Evolutionary conservation across 2,329 filamentous ascomycete species (phyloP).

Genomic region (Sporothrix variecibatus): DNA sequence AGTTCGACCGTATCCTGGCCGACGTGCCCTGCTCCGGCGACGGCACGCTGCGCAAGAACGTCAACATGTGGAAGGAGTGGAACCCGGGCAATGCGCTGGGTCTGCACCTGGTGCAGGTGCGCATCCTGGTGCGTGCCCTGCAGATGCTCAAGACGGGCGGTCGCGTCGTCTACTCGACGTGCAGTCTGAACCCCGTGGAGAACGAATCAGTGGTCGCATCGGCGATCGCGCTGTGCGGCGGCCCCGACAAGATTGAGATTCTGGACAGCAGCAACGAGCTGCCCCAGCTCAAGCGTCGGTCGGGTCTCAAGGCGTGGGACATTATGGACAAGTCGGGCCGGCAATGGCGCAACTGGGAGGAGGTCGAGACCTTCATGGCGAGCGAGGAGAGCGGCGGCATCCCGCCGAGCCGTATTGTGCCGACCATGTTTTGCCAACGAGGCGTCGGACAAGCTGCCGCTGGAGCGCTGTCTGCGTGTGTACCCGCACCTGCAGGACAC

Average conservation of each 20-base stretch:
- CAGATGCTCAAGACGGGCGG: constrained; percentile 97
- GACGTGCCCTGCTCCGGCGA: constrained; percentile 98
- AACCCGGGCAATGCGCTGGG: constrained; percentile 83
- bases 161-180: constrained; percentile 95
- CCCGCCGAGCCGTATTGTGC: constrained; percentile 67
- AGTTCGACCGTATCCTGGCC: constrained; percentile 94
- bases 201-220: constrained; percentile 90
- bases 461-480: constrained; percentile 89
- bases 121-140: constrained; percentile 87
- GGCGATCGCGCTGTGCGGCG: constrained; percentile 88
- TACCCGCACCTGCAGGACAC: constrained; percentile 97
- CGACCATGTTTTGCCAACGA: constrained; percentile 83
- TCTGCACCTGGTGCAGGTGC: constrained; percentile 80
- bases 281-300: constrained; percentile 71
- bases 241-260: constrained; percentile 76
- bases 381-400: constrained; percentile 52
- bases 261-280: constrained; percentile 80
- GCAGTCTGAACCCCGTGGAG: constrained; percentile 97
- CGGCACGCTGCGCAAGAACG: constrained; percentile 90
- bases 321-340: constrained; percentile 85
- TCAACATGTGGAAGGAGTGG: constrained; percentile 95
- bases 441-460: constrained; percentile 65
- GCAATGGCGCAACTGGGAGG: constrained; percentile 79
- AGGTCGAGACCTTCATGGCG: constrained; percentile 70
- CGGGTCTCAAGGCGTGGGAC: constrained; percentile 81